These are phyloP conservation scores for Triticum urartu DNA, from an alignment of 176 grass and related monocot species.

Conservation along the genomic window DNA sequence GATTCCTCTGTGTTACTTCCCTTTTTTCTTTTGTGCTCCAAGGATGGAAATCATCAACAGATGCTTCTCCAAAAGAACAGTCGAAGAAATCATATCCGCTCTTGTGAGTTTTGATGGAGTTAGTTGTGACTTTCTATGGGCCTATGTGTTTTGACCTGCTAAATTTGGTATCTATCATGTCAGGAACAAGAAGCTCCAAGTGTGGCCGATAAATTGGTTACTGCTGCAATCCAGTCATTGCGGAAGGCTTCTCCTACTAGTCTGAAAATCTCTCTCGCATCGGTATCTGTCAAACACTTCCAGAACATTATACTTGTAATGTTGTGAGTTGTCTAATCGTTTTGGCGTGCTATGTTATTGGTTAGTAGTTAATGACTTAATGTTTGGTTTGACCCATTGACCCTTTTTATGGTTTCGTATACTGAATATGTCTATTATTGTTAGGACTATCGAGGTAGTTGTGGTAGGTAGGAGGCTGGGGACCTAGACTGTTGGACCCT, in stretches of 20 bases:
- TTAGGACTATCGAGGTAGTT: slow-evolving; percentile 7
- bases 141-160: slow-evolving; percentile 3
- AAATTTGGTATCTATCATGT: slow-evolving; percentile 31
- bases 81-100: slow-evolving; percentile 86
- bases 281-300: slow-evolving; percentile 49
- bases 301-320: neutral
- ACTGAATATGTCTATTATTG: neutral
- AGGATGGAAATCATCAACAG: slow-evolving; percentile 87
- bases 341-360: neutral
- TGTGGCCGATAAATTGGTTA: slow-evolving; percentile 56
- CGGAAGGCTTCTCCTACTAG: slow-evolving; percentile 88
- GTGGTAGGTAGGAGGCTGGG: neutral
- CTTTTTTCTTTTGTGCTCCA: neutral
- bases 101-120: slow-evolving; percentile 71
- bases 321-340: neutral
- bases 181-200: slow-evolving; percentile 72
- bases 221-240: slow-evolving; percentile 58
- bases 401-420: neutral
- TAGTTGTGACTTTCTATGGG: slow-evolving; percentile 14
- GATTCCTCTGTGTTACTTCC: slow-evolving; percentile 17
- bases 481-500: neutral
- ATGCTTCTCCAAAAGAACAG: slow-evolving; percentile 88
- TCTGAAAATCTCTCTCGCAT: slow-evolving; percentile 85
- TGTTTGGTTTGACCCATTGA: slow-evolving; percentile 3
- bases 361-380: neutral